Base-by-base conservation (phyloP, 495 filamentous ascomycete species). In the Aspergillus wentii region DNA sequence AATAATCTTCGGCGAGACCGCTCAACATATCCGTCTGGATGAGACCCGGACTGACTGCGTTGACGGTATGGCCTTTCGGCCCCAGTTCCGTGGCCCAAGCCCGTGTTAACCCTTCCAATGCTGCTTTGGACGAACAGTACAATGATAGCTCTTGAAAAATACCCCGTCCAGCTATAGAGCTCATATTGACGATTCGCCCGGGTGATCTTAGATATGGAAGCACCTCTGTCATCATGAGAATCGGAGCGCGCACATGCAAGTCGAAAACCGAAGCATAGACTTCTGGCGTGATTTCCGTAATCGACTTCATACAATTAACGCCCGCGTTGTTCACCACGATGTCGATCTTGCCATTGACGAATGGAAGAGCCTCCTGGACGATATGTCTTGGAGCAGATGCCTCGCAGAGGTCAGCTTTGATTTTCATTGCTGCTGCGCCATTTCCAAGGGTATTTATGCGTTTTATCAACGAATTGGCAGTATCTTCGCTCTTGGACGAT, bases 161-260 rank as follows among this genome's bases (percentile, higher is more conserved):
- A 1, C 15, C 19, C 4, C 74, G 59, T 2, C 49, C 66, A 4
- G 53, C 71, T 3, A 78, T 61, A 5, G 69, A 75, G 30, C 64
- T 44, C 9, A 78, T 62, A 55, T 76, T 78, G 51, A 79, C 71
- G 38, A 78, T 71, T 7, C 75, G 62, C n/a, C 66, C 71, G n/a
- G 62, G 57, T 8, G 37, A 26, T 26, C 57, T 61, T n/a, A 77
- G 52, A 32, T 72, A 57, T 5, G 71, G 71, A 14, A 73, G 49
- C 14, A 64, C 59, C 9, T 61, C 61, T 44, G 68, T 55, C 8
- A 52, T 48, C 51, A 72, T 56, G 28, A 71, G 45, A 9, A 62
- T 40, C 3, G 54, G 38, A 3, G 49, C 66, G 29, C 62, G 62
- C 0, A 71, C 57, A 40, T 72, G 70, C 21, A 66, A 32, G 40